Base-by-base conservation (phyloP, 495 filamentous ascomycete genomes). In the Lophiostoma macrostomum region DNA sequence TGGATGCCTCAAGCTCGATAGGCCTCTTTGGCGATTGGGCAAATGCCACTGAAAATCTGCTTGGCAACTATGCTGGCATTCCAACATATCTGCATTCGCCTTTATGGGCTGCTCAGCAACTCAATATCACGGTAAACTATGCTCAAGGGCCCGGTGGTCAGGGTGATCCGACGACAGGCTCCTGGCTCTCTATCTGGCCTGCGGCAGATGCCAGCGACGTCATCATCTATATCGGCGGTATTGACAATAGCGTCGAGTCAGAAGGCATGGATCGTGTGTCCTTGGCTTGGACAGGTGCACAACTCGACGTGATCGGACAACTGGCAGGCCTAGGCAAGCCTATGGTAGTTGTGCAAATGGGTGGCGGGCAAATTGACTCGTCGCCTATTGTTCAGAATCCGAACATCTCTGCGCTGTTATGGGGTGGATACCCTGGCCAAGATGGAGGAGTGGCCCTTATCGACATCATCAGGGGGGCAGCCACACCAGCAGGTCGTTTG, bases 351-450 rank as follows among this genome's bases (percentile, higher is more conserved):
- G 60, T 82, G 0, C 77, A 82, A 47, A 77, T 82, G 75, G 80
- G 80, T 38, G 56, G 66, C 48, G 56, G 73, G 63, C 60, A 70
- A 61, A 31, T 69, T 19, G 65, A 67, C 47, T 63, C 50, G n/a
- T 57, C 57, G 0, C 51, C 56, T 2, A 48, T 66, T 28, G 35
- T 55, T 20, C 61, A 51, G 20, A 79, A 76, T 63, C 60, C 67
- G 10, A 75, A 77, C 44, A 68, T 83, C 46, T 74, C 71, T 29
- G 72, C 78, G 1, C 64, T 83, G 4, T 34, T 82, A 14, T 83
- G 79, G 79, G 80, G 69, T 11, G 79, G 78, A 2, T 83, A 82
- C 60, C 79, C 78, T 0, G 79, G 80, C n/a, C 80, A 83, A 59
- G 72, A 75, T 12, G 80, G 79, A 18, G 79, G 79, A 0, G 66